A percentile compares a stretch with the other conserved stretches of the same genome.
Conservation (phyloP, 75 land plant species). For the Cupressus sempervirens region DNA sequence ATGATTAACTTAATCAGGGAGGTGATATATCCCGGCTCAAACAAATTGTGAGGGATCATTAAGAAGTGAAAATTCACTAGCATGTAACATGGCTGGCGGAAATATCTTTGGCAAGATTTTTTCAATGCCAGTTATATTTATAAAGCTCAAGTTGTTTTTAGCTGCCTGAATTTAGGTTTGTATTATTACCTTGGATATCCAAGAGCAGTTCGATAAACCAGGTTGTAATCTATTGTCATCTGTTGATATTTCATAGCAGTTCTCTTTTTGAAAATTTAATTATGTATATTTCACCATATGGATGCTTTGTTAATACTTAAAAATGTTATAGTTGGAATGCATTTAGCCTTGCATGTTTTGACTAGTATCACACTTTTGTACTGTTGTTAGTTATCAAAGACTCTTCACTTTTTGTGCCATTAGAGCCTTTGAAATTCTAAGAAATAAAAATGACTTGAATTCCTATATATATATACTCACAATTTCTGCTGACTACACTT, state of each 20-base stretch:
- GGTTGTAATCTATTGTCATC: not conserved
- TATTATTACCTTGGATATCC: not conserved
- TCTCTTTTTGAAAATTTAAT: too few species aligned
- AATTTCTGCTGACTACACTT: too few species aligned
- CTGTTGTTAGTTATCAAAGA: not conserved
- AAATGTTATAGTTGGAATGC: not conserved
- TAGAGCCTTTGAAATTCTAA: not conserved
- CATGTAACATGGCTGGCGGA: not conserved
- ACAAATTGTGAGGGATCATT: not conserved
- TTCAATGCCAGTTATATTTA: not conserved
- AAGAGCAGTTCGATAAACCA: not conserved
- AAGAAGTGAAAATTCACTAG: not conserved
- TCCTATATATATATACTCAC: not conserved
- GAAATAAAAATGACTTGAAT: not conserved
- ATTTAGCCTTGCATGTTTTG: not conserved
- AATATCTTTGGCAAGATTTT: not conserved
- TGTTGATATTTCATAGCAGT: not conserved
- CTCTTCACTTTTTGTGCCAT: not conserved
- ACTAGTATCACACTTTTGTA: not conserved
- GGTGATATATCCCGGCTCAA: constrained; percentile 10
- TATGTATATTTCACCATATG: not conserved
- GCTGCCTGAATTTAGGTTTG: not conserved
- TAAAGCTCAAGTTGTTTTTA: not conserved
- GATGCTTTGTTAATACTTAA: not conserved
- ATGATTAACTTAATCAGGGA: not conserved